Conservation (phyloP, 768 basidiomycete species). For the Inosperma sp. region DNA sequence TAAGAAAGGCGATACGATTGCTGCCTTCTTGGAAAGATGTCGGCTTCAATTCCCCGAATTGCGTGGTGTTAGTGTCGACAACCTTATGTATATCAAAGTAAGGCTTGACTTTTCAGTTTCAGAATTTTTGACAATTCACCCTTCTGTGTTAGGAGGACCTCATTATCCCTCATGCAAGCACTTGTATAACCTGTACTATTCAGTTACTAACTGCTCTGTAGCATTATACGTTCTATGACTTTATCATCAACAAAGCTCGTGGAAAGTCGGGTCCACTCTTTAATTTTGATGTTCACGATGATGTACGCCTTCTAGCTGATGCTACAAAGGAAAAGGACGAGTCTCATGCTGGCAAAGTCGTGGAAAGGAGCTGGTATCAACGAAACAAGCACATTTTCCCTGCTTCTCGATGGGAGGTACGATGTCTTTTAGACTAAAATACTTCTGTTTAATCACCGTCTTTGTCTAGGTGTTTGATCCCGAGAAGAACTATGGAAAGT, state of each 20-base stretch:
- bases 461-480: conserved; percentile 77
- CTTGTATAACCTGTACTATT: background rate
- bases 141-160: conserved; percentile 77
- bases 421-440: conserved; percentile 22
- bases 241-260: conserved; percentile 96
- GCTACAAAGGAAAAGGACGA: conserved; percentile 98
- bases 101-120: conserved; percentile 14
- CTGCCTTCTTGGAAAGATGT: conserved; percentile 87
- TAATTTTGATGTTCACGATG: conserved; percentile 99
- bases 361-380: conserved; percentile 93
- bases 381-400: conserved; percentile 98
- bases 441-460: background rate
- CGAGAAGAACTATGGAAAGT: conserved; percentile 89
- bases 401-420: conserved; percentile 91
- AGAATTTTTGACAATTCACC: background rate
- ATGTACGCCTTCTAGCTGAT: conserved; percentile 89
- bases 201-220: conserved; percentile 29
- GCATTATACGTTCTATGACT: conserved; percentile 98
- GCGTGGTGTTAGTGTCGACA: conserved; percentile 85
- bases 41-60: conserved; percentile 91
- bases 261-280: conserved; percentile 98
- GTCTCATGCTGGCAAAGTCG: conserved; percentile 97
- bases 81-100: conserved; percentile 98
- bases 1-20: conserved; percentile 92
- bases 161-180: conserved; percentile 85